Evolutionary conservation across 148 eudicot species (phyloP).

Genomic region (Arbutus unedo): DNA sequence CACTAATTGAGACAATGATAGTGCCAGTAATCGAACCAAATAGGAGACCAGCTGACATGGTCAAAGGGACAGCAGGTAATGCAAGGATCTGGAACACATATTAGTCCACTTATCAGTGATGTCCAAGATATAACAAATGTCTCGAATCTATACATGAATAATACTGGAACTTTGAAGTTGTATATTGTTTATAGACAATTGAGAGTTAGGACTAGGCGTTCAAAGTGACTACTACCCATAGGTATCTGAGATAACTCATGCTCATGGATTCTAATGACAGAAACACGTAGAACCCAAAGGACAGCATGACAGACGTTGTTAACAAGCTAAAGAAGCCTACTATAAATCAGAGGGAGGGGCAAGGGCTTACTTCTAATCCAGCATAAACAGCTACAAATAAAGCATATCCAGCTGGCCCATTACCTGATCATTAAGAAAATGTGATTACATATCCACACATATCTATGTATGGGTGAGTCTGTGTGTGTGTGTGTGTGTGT

Average conservation of each 20-base stretch:
- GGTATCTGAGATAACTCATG: neutral
- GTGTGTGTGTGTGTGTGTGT: neutral
- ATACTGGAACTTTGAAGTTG: neutral
- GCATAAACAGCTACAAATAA: constrained; percentile 91
- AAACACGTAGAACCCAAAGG: neutral
- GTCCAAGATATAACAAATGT: neutral
- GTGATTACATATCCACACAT: neutral
- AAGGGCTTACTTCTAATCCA: constrained; percentile 77
- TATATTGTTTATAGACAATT: neutral
- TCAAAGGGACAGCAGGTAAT: constrained; percentile 95
- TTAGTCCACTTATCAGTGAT: constrained; percentile 13
- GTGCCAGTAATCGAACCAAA: constrained; percentile 90
- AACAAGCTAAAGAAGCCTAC: neutral
- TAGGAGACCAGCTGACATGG: constrained; percentile 97
- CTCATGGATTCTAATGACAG: neutral
- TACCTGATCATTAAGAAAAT: constrained; percentile 47
- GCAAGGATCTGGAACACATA: constrained; percentile 69
- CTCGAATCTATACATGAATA: neutral
- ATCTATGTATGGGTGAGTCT: neutral
- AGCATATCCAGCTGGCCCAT: constrained; percentile 98
- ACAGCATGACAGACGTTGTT: neutral
- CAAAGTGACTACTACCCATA: neutral
- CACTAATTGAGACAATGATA: constrained; percentile 87
- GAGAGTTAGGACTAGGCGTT: neutral
- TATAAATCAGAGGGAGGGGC: constrained; percentile 6